Percentiles rank a stretch among this genome's conserved stretches.
phyloP scores from a whole-genome alignment of 768 basidiomycete genomes.

The Russula foetens region DNA sequence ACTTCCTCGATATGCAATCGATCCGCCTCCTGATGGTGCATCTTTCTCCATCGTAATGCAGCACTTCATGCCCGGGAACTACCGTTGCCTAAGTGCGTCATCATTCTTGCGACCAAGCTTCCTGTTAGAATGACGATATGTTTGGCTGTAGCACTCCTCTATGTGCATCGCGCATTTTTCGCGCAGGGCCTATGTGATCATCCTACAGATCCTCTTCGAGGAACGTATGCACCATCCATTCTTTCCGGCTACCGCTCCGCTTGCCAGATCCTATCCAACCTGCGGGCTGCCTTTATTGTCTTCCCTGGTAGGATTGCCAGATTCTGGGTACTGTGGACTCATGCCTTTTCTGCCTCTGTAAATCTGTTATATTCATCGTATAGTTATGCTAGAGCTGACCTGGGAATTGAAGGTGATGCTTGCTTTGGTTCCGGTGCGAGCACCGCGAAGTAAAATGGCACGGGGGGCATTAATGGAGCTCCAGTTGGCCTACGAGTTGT shows the following conservation, averaged over 20 bases:
- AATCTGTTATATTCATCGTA: neutral
- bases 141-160: slow-evolving; percentile 47
- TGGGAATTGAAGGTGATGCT: slow-evolving; percentile 48
- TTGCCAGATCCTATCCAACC: slow-evolving; percentile 8
- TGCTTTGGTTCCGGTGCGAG: slow-evolving; percentile 67
- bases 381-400: neutral
- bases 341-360: slow-evolving; percentile 16
- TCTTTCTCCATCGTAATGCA: slow-evolving; percentile 59
- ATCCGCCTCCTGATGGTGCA: slow-evolving; percentile 37
- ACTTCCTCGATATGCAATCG: slow-evolving; percentile 53
- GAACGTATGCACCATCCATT: slow-evolving; percentile 14
- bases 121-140: neutral
- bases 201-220: slow-evolving; percentile 50
- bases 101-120: neutral
- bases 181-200: slow-evolving; percentile 61
- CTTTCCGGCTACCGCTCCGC: slow-evolving; percentile 16
- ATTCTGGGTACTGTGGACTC: slow-evolving; percentile 19
- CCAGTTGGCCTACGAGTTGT: slow-evolving; percentile 53
- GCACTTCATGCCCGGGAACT: slow-evolving; percentile 68
- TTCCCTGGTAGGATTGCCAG: slow-evolving; percentile 11
- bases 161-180: slow-evolving; percentile 71
- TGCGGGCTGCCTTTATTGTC: slow-evolving; percentile 1
- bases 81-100: slow-evolving; percentile 56
- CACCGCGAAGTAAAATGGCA: slow-evolving; percentile 56
- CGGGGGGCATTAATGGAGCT: slow-evolving; percentile 63